Evolutionary conservation across 2,329 filamentous ascomycete species (phyloP).

Genomic region (Apiospora rasikravindrae): DNA sequence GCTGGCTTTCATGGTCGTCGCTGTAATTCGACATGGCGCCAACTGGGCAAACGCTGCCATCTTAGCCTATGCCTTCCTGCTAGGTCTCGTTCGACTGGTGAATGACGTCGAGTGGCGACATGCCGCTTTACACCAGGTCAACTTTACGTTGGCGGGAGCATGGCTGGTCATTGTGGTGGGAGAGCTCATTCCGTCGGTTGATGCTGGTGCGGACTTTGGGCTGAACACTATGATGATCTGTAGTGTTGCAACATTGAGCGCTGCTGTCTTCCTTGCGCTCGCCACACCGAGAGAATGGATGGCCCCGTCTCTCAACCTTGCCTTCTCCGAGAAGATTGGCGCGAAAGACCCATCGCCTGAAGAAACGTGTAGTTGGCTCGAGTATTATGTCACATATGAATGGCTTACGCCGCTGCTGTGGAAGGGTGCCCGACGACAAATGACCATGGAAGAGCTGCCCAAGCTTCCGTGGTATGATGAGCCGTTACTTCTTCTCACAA

Average conservation of each 20-base stretch:
- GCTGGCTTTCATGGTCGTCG: constrained; percentile 45
- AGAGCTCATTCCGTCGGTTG: constrained; percentile 51
- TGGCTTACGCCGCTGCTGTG: constrained; percentile 57
- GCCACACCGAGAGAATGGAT: constrained; percentile 57
- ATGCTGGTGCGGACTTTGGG: constrained; percentile 40
- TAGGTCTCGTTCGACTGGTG: constrained; percentile 50
- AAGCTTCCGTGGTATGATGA: constrained; percentile 61
- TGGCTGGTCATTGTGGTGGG: constrained; percentile 43
- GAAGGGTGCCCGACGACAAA: constrained; percentile 49
- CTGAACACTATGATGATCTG: constrained; percentile 40
- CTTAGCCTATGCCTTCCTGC: constrained; percentile 47
- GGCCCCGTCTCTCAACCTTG: constrained; percentile 47
- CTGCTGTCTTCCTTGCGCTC: constrained; percentile 46
- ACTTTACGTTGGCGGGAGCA: constrained; percentile 47
- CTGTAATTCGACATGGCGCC: constrained; percentile 39
- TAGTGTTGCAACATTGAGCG: constrained; percentile 43
- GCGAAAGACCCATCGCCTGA: constrained; percentile 51
- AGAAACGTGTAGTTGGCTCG: constrained; percentile 59
- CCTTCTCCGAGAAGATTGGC: constrained; percentile 44
- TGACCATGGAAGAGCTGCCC: constrained; percentile 55
- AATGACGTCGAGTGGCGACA: constrained; percentile 51
- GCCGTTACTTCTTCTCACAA: constrained; percentile 52
- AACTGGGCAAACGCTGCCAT: constrained; percentile 45
- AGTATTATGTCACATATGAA: constrained; percentile 56
- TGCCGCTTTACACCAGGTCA: constrained; percentile 54